These are phyloP conservation scores for Flammula alnicola DNA, from an alignment of 1,284 basidiomycete species.

Conservation along the genomic window DNA sequence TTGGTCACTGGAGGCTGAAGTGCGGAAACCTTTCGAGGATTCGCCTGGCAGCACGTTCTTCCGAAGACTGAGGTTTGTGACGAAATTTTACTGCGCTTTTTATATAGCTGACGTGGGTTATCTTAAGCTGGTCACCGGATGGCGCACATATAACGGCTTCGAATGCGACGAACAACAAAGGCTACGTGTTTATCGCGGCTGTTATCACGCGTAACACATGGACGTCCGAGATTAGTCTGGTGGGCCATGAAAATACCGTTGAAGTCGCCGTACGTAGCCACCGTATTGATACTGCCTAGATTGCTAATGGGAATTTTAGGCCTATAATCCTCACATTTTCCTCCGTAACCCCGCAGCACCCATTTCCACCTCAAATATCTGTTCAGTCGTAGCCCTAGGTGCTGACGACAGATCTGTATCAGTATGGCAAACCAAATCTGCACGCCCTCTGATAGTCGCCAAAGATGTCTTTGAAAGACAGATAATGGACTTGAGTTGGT, in stretches of 20 bases:
- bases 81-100: background rate
- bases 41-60: conserved; percentile 97
- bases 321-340: conserved; percentile 94
- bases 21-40: conserved; percentile 90
- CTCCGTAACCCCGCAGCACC: conserved; percentile 71
- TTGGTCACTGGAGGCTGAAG: conserved; percentile 85
- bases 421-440: conserved; percentile 92
- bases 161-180: conserved; percentile 94
- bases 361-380: conserved; percentile 77
- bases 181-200: conserved; percentile 96
- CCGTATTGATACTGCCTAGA: conserved; percentile 17
- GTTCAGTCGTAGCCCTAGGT: conserved; percentile 86
- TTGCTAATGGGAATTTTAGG: conserved; percentile 44
- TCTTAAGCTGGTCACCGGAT: conserved; percentile 92
- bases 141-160: conserved; percentile 97
- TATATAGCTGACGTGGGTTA: conserved; percentile 4
- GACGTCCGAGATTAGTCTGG: conserved; percentile 90
- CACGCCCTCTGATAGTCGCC: conserved; percentile 89
- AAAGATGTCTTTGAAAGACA: conserved; percentile 94
- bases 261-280: conserved; percentile 79
- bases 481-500: conserved; percentile 97
- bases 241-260: conserved; percentile 98
- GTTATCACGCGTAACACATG: conserved; percentile 89
- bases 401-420: conserved; percentile 90
- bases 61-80: conserved; percentile 82